Evolutionary conservation across 768 basidiomycete genomes (phyloP).

Genomic region (Russula sp.): DNA sequence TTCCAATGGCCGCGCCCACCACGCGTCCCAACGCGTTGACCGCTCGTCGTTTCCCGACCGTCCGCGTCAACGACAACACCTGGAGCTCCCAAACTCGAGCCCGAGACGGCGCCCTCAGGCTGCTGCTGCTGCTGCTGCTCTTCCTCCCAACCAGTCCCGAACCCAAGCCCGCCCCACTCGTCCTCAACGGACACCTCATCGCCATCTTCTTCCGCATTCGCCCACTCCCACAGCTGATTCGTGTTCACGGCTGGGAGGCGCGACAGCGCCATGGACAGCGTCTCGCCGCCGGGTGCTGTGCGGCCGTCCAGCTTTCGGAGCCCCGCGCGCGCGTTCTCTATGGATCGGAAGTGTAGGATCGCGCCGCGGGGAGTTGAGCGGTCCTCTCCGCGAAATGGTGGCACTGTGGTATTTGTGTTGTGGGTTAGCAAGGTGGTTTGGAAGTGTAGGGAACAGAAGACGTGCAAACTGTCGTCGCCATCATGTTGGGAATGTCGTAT

Average conservation of each 20-base stretch:
- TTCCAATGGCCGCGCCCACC: background rate
- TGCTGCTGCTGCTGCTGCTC: background rate
- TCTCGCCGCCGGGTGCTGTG: background rate
- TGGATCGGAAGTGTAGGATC: background rate
- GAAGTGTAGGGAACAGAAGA: background rate
- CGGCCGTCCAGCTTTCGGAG: background rate
- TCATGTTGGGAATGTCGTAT: background rate
- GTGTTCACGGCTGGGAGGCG: background rate
- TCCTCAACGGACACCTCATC: background rate
- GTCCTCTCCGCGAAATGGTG: background rate
- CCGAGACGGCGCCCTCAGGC: background rate
- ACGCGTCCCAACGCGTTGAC: background rate
- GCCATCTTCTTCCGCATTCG: background rate
- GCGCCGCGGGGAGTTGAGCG: background rate
- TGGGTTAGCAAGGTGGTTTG: background rate
- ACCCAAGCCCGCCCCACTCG: slow-evolving; percentile 3
- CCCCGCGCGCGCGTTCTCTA: slow-evolving; percentile 1
- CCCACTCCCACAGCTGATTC: background rate
- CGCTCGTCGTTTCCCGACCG: no score
- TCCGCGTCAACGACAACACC: no score
- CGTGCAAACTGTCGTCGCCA: background rate
- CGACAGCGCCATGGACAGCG: background rate
- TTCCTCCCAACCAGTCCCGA: background rate
- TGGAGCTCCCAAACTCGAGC: no score
- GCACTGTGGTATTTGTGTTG: background rate